These are phyloP conservation scores for Xylaria sp. DNA, from an alignment of 2,329 filamentous ascomycete species.

Conservation along the genomic window DNA sequence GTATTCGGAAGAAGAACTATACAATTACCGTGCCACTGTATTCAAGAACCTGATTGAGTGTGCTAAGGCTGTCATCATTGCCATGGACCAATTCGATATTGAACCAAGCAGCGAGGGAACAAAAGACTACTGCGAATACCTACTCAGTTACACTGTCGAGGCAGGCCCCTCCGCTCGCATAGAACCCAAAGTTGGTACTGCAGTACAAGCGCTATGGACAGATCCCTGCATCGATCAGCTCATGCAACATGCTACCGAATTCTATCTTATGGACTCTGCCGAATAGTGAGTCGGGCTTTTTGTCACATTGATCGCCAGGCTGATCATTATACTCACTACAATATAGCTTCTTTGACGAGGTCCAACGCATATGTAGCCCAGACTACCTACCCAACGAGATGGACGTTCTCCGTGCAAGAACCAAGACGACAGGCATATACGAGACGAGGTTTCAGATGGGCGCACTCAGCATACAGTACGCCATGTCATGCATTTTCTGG, in stretches of 20 bases:
- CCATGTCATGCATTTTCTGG: background rate
- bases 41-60: conserved; percentile 99
- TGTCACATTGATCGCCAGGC: background rate
- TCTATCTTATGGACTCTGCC: conserved; percentile 99
- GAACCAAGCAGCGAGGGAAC: conserved; percentile 78
- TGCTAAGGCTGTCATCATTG: conserved; percentile 89
- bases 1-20: conserved; percentile 92
- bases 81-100: conserved; percentile 92
- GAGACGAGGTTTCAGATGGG: conserved; percentile 99
- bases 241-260: conserved; percentile 95
- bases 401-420: conserved; percentile 93
- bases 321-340: conserved; percentile 40
- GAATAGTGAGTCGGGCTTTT: conserved; percentile 74
- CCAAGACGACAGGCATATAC: conserved; percentile 99
- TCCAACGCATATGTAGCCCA: conserved; percentile 80
- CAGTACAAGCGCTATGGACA: conserved; percentile 88
- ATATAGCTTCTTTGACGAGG: conserved; percentile 92
- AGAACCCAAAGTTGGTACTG: conserved; percentile 81
- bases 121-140: conserved; percentile 78
- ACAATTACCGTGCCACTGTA: conserved; percentile 93
- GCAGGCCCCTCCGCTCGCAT: conserved; percentile 88
- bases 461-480: conserved; percentile 97
- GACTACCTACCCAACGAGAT: conserved; percentile 94
- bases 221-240: conserved; percentile 85
- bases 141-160: conserved; percentile 89